Conservation (phyloP, 176 grass and related monocot genomes). For the Eragrostis curvula region DNA sequence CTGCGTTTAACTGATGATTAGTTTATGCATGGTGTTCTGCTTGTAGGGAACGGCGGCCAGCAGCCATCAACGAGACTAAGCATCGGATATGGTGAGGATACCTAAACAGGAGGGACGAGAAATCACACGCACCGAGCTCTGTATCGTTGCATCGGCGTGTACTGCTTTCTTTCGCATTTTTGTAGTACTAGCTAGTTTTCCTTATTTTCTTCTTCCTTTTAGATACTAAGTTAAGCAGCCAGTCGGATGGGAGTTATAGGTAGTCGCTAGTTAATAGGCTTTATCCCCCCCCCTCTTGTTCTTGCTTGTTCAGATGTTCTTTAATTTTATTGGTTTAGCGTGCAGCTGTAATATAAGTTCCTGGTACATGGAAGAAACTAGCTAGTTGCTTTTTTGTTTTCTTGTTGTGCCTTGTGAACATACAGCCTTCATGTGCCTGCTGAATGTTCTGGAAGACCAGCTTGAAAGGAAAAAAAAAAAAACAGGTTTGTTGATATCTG, state of each 20-base stretch:
- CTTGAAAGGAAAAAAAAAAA: no score
- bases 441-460: conserved; percentile 12
- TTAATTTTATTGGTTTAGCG: conserved; percentile 39
- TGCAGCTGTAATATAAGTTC: conserved; percentile 52
- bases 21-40: background rate
- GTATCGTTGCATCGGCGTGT: conserved; percentile 9
- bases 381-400: background rate
- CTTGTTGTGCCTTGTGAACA: background rate
- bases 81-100: background rate
- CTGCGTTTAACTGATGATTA: background rate
- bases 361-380: conserved; percentile 27
- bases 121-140: background rate
- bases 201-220: background rate
- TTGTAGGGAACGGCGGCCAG: background rate
- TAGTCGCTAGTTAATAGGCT: background rate
- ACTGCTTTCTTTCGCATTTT: conserved; percentile 42
- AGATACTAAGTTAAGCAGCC: conserved; percentile 15
- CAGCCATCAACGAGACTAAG: background rate
- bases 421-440: background rate
- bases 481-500: background rate
- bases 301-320: conserved; percentile 32
- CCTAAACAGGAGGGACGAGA: background rate
- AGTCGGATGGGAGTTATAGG: background rate
- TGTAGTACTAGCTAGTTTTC: conserved; percentile 30
- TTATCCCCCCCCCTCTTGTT: background rate